Conservation (phyloP, 73 alveolate genomes). For the Tetrahymena elliotti region DNA sequence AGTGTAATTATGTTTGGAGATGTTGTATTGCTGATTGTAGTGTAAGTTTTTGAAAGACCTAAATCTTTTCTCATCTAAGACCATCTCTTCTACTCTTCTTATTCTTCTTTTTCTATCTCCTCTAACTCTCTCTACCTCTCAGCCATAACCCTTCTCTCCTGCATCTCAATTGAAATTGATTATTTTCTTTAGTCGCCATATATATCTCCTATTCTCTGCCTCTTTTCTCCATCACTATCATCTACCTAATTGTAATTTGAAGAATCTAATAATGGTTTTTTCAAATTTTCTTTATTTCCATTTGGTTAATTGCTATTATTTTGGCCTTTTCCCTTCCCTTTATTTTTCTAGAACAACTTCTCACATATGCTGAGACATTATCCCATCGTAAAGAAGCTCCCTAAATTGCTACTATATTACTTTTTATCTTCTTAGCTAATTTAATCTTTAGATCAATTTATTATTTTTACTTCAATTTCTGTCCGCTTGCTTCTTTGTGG, state of each 20-base stretch:
- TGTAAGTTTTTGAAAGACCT: neutral
- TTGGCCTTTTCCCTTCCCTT: neutral
- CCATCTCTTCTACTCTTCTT: neutral
- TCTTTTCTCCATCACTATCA: neutral
- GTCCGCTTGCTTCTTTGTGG: neutral
- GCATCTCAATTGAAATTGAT: neutral
- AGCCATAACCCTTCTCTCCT: neutral
- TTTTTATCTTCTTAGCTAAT: neutral
- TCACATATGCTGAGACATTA: neutral
- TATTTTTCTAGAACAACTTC: neutral
- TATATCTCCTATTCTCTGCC: neutral
- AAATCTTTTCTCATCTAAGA: neutral
- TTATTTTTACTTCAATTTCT: neutral
- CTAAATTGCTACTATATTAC: neutral
- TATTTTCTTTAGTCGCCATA: neutral
- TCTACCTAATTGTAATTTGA: neutral
- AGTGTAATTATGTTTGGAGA: neutral
- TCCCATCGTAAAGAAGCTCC: neutral
- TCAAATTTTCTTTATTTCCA: neutral
- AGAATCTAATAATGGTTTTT: neutral
- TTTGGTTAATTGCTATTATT: neutral
- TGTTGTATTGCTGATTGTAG: neutral
- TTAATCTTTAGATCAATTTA: neutral
- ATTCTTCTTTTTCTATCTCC: neutral
- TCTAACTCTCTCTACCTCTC: neutral